These are phyloP conservation scores for Dioszegia aurantiaca DNA, from an alignment of 768 basidiomycete genomes.

Conservation along the genomic window DNA sequence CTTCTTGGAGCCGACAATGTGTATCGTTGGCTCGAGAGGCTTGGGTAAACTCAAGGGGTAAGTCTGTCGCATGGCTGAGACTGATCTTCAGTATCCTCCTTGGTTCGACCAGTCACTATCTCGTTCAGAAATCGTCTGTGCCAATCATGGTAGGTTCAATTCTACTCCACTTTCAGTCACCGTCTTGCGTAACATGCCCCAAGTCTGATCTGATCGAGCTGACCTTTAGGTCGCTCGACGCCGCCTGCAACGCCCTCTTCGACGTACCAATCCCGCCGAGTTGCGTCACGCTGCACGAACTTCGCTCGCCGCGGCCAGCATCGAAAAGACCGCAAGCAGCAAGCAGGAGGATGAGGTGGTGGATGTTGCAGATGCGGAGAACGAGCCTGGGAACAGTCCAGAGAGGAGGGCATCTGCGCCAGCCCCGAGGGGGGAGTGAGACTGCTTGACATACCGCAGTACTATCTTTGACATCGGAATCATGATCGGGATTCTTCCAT, in stretches of 20 bases:
- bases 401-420: not conserved
- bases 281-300: constrained; percentile 77
- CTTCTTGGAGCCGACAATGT: constrained; percentile 78
- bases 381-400: constrained; percentile 27
- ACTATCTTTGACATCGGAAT: no score
- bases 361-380: constrained; percentile 55
- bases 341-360: constrained; percentile 79
- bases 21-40: constrained; percentile 93
- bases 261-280: constrained; percentile 56
- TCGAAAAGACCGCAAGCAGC: constrained; percentile 74
- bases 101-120: constrained; percentile 89
- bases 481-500: no score
- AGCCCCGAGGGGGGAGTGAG: not conserved
- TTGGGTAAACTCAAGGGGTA: constrained; percentile 82
- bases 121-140: constrained; percentile 76
- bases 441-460: not conserved
- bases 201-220: not conserved
- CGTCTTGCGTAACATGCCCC: no score
- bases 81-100: constrained; percentile 68
- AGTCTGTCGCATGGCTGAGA: constrained; percentile 33
- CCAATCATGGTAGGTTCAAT: constrained; percentile 74
- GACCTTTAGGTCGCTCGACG: constrained; percentile 66
- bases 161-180: no score
- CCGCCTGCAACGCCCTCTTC: constrained; percentile 78
- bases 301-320: constrained; percentile 75